Conservation (phyloP, 148 eudicot species). For the Spergularia bocconei region DNA sequence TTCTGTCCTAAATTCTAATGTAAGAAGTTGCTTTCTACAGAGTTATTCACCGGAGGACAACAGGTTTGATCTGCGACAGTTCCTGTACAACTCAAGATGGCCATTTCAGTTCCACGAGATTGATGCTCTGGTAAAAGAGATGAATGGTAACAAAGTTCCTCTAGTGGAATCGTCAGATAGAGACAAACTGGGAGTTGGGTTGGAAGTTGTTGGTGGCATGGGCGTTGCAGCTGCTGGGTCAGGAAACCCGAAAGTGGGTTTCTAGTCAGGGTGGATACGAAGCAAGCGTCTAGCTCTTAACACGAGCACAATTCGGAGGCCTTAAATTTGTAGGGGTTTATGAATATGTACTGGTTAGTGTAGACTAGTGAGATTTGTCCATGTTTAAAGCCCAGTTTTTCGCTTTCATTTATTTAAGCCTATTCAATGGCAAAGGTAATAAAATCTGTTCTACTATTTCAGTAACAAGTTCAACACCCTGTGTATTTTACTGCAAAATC, state of each 20-base stretch:
- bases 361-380: too few species aligned
- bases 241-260: conserved; percentile 74
- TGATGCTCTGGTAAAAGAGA: conserved; percentile 63
- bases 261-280: conserved; percentile 22
- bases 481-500: too few species aligned
- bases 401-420: too few species aligned
- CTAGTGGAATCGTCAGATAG: conserved; percentile 27
- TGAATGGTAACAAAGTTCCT: conserved; percentile 45
- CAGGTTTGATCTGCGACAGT: conserved; percentile 92
- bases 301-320: too few species aligned
- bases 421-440: too few species aligned
- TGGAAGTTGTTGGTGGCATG: conserved; percentile 57
- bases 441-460: too few species aligned
- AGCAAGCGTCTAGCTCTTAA: too few species aligned
- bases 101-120: conserved; percentile 88
- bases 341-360: too few species aligned
- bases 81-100: conserved; percentile 88
- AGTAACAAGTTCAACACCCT: too few species aligned
- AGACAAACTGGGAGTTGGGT: conserved; percentile 25
- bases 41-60: conserved; percentile 97
- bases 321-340: too few species aligned
- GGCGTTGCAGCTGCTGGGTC: conserved; percentile 85
- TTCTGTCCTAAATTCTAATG: not conserved
- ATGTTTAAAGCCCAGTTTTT: too few species aligned
- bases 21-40: conserved; percentile 33